Percentiles rank a stretch among this genome's conserved stretches.
phyloP scores from a whole-genome alignment of 2,329 filamentous ascomycete species.

The Zymoseptoria tritici region DNA sequence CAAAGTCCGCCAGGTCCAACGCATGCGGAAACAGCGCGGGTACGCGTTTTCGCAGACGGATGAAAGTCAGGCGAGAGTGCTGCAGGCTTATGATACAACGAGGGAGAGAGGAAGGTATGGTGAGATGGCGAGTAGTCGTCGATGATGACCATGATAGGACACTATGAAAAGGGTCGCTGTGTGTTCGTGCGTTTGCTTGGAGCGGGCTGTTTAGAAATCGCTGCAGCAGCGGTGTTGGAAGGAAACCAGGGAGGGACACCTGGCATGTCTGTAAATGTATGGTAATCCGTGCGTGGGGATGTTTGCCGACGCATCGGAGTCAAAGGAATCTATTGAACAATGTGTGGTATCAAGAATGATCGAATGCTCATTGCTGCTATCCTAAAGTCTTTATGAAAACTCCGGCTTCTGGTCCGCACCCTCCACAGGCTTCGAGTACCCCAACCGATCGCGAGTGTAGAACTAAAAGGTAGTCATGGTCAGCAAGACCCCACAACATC shows the following conservation, averaged over 20 bases:
- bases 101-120: constrained; percentile 84
- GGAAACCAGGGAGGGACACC: too few relatives aligned
- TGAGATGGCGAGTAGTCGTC: constrained; percentile 66
- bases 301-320: background rate
- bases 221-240: background rate
- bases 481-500: background rate
- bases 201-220: background rate
- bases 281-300: background rate
- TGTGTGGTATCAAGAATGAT: background rate
- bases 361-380: background rate
- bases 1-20: constrained; percentile 95
- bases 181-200: background rate
- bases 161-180: background rate
- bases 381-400: constrained; percentile 13
- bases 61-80: constrained; percentile 86
- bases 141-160: constrained; percentile 6
- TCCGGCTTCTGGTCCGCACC: constrained; percentile 44
- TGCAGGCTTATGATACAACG: constrained; percentile 97
- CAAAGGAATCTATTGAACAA: background rate
- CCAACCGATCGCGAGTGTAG: constrained; percentile 45
- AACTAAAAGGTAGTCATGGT: constrained; percentile 25
- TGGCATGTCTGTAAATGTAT: background rate
- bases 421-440: constrained; percentile 36
- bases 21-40: constrained; percentile 97
- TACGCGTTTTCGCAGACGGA: constrained; percentile 98